These are phyloP conservation scores for Fraxinus cuspidata DNA, from an alignment of 257 asterid genomes.

Conservation along the genomic window DNA sequence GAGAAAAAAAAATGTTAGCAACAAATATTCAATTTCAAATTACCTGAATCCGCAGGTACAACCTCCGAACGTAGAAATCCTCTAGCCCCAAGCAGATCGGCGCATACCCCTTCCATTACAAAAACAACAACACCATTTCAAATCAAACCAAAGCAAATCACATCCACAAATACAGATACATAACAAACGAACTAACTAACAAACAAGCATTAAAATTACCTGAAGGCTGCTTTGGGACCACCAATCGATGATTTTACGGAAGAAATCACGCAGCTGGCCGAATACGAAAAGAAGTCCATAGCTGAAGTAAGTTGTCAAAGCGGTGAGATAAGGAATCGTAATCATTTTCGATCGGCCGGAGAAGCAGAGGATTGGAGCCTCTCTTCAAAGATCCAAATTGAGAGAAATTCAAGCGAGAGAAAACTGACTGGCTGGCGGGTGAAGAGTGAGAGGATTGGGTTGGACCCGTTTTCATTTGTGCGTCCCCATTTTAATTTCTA, in stretches of 20 bases:
- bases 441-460: constrained; percentile 32
- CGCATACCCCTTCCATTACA: constrained; percentile 75
- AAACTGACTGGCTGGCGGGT: constrained; percentile 4
- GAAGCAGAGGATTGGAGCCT: constrained; percentile 38
- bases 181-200: neutral
- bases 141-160: constrained; percentile 16
- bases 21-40: neutral
- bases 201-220: constrained; percentile 31
- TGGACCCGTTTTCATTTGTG: constrained; percentile 23
- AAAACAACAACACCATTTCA: constrained; percentile 22
- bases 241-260: constrained; percentile 75
- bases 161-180: neutral
- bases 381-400: constrained; percentile 33
- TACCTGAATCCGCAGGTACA: constrained; percentile 93
- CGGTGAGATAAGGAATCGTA: constrained; percentile 90
- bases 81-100: constrained; percentile 99
- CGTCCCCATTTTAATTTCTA: neutral
- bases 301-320: constrained; percentile 94
- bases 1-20: neutral
- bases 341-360: constrained; percentile 55
- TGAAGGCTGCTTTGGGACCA: constrained; percentile 73
- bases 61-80: constrained; percentile 89
- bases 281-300: constrained; percentile 92
- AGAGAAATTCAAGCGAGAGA: constrained; percentile 19
- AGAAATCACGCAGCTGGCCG: constrained; percentile 93